Conservation (phyloP, 768 basidiomycete genomes). For the Collybiopsis luxurians region DNA sequence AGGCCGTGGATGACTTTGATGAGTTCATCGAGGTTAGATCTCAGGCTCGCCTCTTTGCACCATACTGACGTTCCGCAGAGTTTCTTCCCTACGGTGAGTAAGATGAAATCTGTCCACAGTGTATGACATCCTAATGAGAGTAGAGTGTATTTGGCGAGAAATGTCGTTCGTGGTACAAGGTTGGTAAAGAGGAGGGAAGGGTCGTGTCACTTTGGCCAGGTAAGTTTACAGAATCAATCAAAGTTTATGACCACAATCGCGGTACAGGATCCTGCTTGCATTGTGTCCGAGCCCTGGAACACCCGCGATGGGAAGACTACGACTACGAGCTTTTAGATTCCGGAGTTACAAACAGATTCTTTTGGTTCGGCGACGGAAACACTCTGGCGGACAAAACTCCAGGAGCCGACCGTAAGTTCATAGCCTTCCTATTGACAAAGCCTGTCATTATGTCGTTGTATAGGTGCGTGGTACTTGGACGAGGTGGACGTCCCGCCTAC, state of each 20-base stretch:
- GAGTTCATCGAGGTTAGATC: constrained; percentile 50
- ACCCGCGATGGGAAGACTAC: constrained; percentile 68
- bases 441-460: not conserved
- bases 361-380: constrained; percentile 63
- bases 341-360: constrained; percentile 44
- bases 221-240: constrained; percentile 17
- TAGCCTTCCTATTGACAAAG: not conserved
- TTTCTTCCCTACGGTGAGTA: constrained; percentile 43
- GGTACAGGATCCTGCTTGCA: constrained; percentile 49
- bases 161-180: constrained; percentile 66
- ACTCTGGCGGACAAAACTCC: constrained; percentile 47
- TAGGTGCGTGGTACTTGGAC: constrained; percentile 11
- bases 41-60: not conserved
- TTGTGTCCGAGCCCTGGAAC: constrained; percentile 41
- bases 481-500: not conserved
- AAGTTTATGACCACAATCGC: not conserved
- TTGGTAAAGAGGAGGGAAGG: constrained; percentile 55
- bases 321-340: constrained; percentile 45
- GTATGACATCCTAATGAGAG: not conserved
- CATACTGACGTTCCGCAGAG: constrained; percentile 25
- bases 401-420: constrained; percentile 31
- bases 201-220: constrained; percentile 61
- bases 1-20: constrained; percentile 63
- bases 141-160: constrained; percentile 58
- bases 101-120: not conserved